phyloP scores from a whole-genome alignment of 805 yeast genomes.

The Metschnikowia koreensis region DNA sequence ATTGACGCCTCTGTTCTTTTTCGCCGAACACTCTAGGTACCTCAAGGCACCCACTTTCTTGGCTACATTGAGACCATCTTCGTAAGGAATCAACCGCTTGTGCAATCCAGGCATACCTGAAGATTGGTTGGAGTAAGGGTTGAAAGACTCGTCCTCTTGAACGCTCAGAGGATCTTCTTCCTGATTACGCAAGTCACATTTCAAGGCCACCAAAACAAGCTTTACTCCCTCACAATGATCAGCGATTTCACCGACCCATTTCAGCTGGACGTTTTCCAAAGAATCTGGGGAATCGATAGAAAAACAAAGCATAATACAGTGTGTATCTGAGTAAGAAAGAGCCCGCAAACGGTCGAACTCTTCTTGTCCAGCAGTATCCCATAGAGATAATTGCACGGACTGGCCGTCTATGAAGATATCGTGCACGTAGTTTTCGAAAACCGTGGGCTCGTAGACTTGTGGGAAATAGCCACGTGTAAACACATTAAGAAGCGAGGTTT shows the following conservation, averaged over 20 bases:
- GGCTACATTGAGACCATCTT: slow-evolving; percentile 92
- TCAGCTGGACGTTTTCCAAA: slow-evolving; percentile 87
- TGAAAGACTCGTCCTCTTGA: slow-evolving; percentile 27
- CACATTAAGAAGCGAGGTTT: slow-evolving; percentile 89
- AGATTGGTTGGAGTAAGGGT: slow-evolving; percentile 31
- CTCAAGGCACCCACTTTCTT: slow-evolving; percentile 90
- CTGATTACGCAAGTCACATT: slow-evolving; percentile 83
- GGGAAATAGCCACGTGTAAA: slow-evolving; percentile 98
- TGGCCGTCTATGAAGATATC: slow-evolving; percentile 94
- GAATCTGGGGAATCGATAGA: slow-evolving; percentile 94
- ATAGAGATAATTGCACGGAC: slow-evolving; percentile 84
- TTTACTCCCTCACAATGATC: slow-evolving; percentile 97
- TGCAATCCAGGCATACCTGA: slow-evolving; percentile 37
- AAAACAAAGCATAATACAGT: slow-evolving; percentile 94
- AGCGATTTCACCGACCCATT: slow-evolving; percentile 96
- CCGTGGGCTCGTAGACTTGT: slow-evolving; percentile 97
- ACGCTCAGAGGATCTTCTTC: slow-evolving; percentile 39
- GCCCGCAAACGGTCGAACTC: slow-evolving; percentile 95
- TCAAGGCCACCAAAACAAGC: slow-evolving; percentile 87
- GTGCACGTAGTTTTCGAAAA: slow-evolving; percentile 94
- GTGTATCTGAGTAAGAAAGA: slow-evolving; percentile 90
- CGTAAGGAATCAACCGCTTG: slow-evolving; percentile 72
- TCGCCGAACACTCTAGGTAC: slow-evolving; percentile 95
- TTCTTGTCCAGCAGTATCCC: slow-evolving; percentile 99
- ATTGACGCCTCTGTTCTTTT: slow-evolving; percentile 95